Conservation (phyloP, 768 basidiomycete genomes). For the Auriscalpium orientale region DNA sequence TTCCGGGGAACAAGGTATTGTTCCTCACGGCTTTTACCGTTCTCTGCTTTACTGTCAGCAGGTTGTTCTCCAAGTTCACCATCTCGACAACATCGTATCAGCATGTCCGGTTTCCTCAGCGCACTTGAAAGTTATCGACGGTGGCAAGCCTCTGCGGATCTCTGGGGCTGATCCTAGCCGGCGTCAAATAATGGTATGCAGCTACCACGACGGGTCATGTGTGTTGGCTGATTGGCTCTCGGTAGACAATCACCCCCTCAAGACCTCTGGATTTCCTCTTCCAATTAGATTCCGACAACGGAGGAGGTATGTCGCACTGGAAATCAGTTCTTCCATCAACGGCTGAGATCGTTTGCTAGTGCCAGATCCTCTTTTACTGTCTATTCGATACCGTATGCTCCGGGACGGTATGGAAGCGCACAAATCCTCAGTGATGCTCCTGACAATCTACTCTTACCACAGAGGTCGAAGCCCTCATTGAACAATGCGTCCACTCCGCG, state of each 20-base stretch:
- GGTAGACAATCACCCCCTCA: slow-evolving; percentile 66
- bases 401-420: slow-evolving; percentile 58
- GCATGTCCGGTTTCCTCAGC: slow-evolving; percentile 70
- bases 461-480: slow-evolving; percentile 67
- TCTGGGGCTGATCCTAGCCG: slow-evolving; percentile 37
- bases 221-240: slow-evolving; percentile 1
- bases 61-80: slow-evolving; percentile 86
- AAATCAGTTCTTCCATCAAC: background rate
- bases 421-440: background rate
- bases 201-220: background rate
- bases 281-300: slow-evolving; percentile 56
- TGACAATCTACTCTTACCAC: background rate
- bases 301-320: slow-evolving; percentile 41
- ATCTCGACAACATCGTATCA: slow-evolving; percentile 76
- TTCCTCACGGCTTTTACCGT: background rate
- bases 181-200: slow-evolving; percentile 42
- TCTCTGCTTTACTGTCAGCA: slow-evolving; percentile 24
- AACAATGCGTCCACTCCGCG: slow-evolving; percentile 37
- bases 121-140: slow-evolving; percentile 39
- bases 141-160: slow-evolving; percentile 45
- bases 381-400: slow-evolving; percentile 71
- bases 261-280: slow-evolving; percentile 79
- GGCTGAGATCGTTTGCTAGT: slow-evolving; percentile 31
- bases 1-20: slow-evolving; percentile 78
- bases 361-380: slow-evolving; percentile 51